Evolutionary conservation across 768 basidiomycete species (phyloP), one percentile per base, ranked within the genome.

Genomic region (Tulasnella sp.): DNA sequence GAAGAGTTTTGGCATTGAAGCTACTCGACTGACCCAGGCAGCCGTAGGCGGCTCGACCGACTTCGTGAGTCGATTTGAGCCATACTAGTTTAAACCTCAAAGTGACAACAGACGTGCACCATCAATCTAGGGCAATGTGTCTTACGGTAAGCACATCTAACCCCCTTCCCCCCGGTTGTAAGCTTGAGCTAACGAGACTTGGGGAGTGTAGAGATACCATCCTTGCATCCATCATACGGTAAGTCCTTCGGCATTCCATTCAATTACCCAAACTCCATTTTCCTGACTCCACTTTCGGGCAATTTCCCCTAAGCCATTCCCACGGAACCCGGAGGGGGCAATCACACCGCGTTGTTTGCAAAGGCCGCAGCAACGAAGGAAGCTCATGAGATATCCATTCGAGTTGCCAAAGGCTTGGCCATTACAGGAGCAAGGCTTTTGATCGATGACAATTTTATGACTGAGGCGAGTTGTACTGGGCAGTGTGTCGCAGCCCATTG

Each of bases 21-120:
- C 87, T 93, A 72, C 34, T 41, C 80, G 78, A 91, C 93, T 84
- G 90, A 91, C 83, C 89, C 90, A 81, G 91, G 90, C 88, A 92
- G 93, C 69, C 93, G 93, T 83, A 86, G 89, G 88, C 72, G 94
- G 93, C 18, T 95, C 93, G 6, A 95, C 94, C 3, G 94, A 95
- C 84, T 95, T 96, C 82, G 94, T 94, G 83, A 87, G 93, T 86
- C 8, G 22, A 34, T 11, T 73, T 48, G 50, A 54, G 40, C 28
- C 60, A 14, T 50, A 6, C 20, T 72, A 0, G 80, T n/a, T 44
- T 42, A 31, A 69, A 16, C 28, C n/a, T 31, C 31, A 31, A 54
- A 41, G 9, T 37, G 58, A 79, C 74, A 42, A 41, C 1, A 28
- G 74, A 6, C 22, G 12, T 74, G 22, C n/a, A 42, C 22, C 72